Evolutionary conservation across 352 stramenopile genomes (phyloP), one percentile per base, ranked within the genome.

Genomic region (Plasmopara viticola): DNA sequence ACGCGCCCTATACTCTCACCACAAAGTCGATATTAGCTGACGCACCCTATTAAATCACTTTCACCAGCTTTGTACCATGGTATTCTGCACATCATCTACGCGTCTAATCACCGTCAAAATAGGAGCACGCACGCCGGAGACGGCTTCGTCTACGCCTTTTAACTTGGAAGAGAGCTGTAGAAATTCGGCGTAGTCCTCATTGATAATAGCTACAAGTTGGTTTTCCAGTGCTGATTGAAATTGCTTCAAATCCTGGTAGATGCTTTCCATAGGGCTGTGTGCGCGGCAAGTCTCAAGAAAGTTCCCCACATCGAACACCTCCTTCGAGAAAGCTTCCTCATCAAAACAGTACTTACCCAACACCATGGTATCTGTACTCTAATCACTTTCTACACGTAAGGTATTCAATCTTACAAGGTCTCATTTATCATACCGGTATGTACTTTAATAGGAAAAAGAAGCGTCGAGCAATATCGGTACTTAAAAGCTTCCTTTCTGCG

Each of bases 111-210:
- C 85, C 9, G 65, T 70, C 18, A 81, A 55, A 34, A 95, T 78
- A 28, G 84, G 82, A 39, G 65, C 59, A 28, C 80, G 78, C 31
- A 95, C 75, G 9, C 80, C 89, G 9, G 79, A 86, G 14, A 93
- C 83, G 17, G 84, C 81, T 52, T 89, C 84, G 47, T 95, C 84
- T 28, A 95, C 82, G 17, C 80, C 84, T 56, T 91, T 90, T 28
- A 95, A 72, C 60, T 84, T 87, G 42, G 81, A 86, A 37, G 84
- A 95, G 43, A 95, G 76, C 68, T 95, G 84, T 38, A 95, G 66
- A 51, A 95, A 95, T 68, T 95, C 84, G 43, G 80, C 71, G 53
- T 95, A 95, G 64, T 95, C 84, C 35, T 91, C 71, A 50, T 95
- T 90, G 68, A 95, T 95, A 60, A 95, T 92, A 38, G 80, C 74